Base-by-base conservation (phyloP, 768 basidiomycete genomes). In the Clitopilus passeckerianus region DNA sequence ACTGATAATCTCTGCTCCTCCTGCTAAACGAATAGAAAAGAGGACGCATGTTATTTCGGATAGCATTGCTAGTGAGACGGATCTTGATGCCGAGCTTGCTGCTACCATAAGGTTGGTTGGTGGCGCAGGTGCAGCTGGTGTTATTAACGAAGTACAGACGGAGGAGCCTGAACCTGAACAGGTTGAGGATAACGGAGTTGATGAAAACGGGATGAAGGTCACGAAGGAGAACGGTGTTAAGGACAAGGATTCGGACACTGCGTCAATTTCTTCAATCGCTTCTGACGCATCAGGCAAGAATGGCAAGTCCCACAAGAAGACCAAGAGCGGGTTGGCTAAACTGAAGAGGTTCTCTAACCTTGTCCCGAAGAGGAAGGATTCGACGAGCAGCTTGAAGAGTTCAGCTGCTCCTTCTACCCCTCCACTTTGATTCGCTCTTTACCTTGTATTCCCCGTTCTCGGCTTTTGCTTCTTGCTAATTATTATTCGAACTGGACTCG, bases 81-180 rank as follows among this genome's bases (percentile, higher is more conserved):
- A 34, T 33, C 18, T 56, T 2, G 65, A 59, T 22, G 58, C 33
- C n/a, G 56, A 57, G 12, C 63, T 60, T 8, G 62, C 66, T 15
- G 72, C 77, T 10, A 85, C 83, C 12, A 77, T 88, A 56, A 81
- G 84, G 46, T 68, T 88, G 14, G 79, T 88, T n/a, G 86, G 85
- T 18, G 81, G 78, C 1, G 80, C 80, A 18, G 83, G 83, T 16
- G 70, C 74, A 22, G 67, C 73, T 30, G 84, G 83, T 20, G 60
- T 68, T 16, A 69, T 69, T 6, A 37, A 63, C 24, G 63, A 64
- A 1, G 70, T 71, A 37, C 69, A 69, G 44, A 71, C 72, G n/a
- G 67, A 70, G 18, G 63, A 67, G 8, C 50, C 68, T 7, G 67
- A 72, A 12, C 59, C 64, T 2, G 72, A 67, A 16, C 72, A 71